Evolutionary conservation across 2,329 filamentous ascomycete species (phyloP).

Genomic region (Pseudogymnoascus sp.): DNA sequence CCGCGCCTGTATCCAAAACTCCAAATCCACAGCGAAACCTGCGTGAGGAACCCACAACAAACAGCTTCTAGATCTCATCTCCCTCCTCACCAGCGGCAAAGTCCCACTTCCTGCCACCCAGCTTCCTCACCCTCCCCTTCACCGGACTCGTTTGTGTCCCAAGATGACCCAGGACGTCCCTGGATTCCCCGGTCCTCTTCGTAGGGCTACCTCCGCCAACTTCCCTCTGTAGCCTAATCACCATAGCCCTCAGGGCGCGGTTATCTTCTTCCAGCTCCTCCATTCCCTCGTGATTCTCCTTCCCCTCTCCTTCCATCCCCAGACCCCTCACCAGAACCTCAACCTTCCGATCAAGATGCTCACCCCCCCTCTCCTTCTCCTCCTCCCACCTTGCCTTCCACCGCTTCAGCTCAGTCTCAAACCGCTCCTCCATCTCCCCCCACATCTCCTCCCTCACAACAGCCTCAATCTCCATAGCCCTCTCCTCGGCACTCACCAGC

Average conservation of each 20-base stretch:
- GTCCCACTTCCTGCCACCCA: background rate
- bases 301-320: conserved; percentile 35
- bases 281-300: conserved; percentile 48
- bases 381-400: conserved; percentile 73
- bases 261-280: conserved; percentile 65
- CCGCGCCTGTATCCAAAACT: background rate
- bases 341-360: conserved; percentile 81
- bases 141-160: background rate
- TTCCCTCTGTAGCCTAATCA: background rate
- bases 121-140: background rate
- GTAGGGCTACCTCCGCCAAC: background rate
- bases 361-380: conserved; percentile 71
- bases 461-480: conserved; percentile 62
- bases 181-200: background rate
- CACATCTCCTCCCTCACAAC: conserved; percentile 84
- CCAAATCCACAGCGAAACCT: background rate
- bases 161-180: background rate
- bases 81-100: background rate
- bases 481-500: conserved; percentile 57
- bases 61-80: background rate
- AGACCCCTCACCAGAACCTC: conserved; percentile 56
- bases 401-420: conserved; percentile 66
- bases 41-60: background rate
- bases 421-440: conserved; percentile 70
- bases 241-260: conserved; percentile 45